These are phyloP conservation scores for Setomelanomma holmii DNA, from an alignment of 2,329 filamentous ascomycete genomes.

Conservation along the genomic window DNA sequence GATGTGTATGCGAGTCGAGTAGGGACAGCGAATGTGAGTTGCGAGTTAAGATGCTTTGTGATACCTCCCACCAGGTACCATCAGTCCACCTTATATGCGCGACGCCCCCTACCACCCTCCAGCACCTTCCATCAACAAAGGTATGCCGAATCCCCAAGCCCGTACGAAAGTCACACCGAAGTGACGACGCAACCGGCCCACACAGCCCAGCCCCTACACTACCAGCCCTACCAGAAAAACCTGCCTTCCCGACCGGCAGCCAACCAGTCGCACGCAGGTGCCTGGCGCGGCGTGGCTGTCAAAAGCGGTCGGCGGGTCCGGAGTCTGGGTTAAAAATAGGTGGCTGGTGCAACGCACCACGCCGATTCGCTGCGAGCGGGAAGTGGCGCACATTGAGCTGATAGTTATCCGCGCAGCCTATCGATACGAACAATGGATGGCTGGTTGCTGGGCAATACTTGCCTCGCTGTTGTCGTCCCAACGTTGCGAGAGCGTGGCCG, in stretches of 20 bases:
- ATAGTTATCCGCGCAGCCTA: neutral
- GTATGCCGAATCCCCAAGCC: neutral
- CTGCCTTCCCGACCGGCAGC: neutral
- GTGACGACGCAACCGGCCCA: conserved; percentile 1
- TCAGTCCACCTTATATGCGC: conserved; percentile 1
- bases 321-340: neutral
- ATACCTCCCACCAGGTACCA: neutral
- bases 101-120: neutral
- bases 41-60: neutral
- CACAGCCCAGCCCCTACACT: neutral
- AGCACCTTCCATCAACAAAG: neutral
- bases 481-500: neutral
- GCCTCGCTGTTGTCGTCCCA: neutral
- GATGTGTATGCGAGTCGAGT: neutral
- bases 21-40: neutral
- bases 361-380: neutral
- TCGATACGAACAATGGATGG: too few species aligned
- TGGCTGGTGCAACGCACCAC: neutral
- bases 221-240: neutral
- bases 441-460: neutral
- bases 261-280: neutral
- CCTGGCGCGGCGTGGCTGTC: neutral
- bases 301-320: neutral
- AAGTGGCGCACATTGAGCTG: neutral
- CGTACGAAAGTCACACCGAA: neutral